Evolutionary conservation across 2,329 filamentous ascomycete genomes (phyloP).

Genomic region (Penicillium glabrum): DNA sequence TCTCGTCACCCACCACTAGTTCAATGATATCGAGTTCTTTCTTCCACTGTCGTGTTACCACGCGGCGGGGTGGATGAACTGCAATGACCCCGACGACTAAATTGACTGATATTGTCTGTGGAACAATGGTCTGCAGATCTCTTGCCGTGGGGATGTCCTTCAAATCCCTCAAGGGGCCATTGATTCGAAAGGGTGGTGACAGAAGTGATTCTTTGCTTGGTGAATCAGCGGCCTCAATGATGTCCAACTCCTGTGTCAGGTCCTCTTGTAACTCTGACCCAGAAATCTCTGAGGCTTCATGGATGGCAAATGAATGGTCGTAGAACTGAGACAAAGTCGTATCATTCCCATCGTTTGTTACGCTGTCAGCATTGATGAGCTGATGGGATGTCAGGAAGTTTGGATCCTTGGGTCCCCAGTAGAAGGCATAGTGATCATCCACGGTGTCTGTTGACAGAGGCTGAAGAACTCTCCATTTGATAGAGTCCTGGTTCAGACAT

Average conservation of each 20-base stretch:
- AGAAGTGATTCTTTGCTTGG: slow-evolving; percentile 8
- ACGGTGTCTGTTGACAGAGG: slow-evolving; percentile 5
- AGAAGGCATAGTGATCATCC: slow-evolving; percentile 9
- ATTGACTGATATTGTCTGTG: slow-evolving; percentile 80
- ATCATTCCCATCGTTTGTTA: slow-evolving; percentile 19
- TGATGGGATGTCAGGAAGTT: slow-evolving; percentile 34
- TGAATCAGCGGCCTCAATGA: slow-evolving; percentile 9
- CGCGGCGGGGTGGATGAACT: slow-evolving; percentile 64
- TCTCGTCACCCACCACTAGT: slow-evolving; percentile 81
- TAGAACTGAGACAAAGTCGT: slow-evolving; percentile 65
- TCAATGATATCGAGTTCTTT: slow-evolving; percentile 67
- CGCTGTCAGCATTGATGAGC: slow-evolving; percentile 18
- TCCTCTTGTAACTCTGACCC: slow-evolving; percentile 19
- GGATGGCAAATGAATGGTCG: slow-evolving; percentile 71
- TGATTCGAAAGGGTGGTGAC: slow-evolving; percentile 30
- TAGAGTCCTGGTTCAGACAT: slow-evolving; percentile 11
- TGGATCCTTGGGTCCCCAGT: slow-evolving; percentile 16
- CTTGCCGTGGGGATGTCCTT: slow-evolving; percentile 67
- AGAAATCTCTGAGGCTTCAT: slow-evolving; percentile 54
- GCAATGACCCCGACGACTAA: slow-evolving; percentile 78
- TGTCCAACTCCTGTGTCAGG: slow-evolving; percentile 26
- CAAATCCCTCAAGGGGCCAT: slow-evolving; percentile 60
- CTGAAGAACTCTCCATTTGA: slow-evolving; percentile 33
- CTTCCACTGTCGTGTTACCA: slow-evolving; percentile 60
- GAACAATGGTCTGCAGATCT: slow-evolving; percentile 66